phyloP scores from a whole-genome alignment of 2,329 filamentous ascomycete genomes.

The Fusarium staphyleae region DNA sequence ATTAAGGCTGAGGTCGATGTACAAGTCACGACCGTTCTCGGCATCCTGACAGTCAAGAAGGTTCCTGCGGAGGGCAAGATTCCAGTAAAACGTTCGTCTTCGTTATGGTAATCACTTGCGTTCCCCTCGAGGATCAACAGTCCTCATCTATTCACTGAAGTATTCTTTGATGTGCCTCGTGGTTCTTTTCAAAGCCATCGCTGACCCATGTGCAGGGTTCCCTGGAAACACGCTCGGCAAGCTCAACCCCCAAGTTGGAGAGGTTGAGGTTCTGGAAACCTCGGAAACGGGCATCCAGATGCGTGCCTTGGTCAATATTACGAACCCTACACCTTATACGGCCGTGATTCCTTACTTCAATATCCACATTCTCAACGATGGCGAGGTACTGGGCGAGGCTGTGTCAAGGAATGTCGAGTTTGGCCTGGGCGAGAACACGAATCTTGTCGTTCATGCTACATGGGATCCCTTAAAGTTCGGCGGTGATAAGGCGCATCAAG shows the following conservation, averaged over 20 bases:
- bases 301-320: constrained; percentile 78
- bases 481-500: constrained; percentile 64
- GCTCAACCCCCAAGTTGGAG: constrained; percentile 69
- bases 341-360: constrained; percentile 82
- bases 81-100: constrained; percentile 90
- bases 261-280: constrained; percentile 76
- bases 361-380: constrained; percentile 77
- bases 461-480: constrained; percentile 75
- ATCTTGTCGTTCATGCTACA: constrained; percentile 69
- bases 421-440: constrained; percentile 73
- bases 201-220: constrained; percentile 61
- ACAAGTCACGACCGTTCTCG: constrained; percentile 80
- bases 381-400: constrained; percentile 76
- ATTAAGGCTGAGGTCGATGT: constrained; percentile 85
- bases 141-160: constrained; percentile 39
- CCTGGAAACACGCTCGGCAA: constrained; percentile 58
- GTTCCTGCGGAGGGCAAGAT: constrained; percentile 87
- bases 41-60: constrained; percentile 79
- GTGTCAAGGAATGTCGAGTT: constrained; percentile 70
- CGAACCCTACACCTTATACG: constrained; percentile 88
- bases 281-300: constrained; percentile 74
- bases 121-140: constrained; percentile 40
- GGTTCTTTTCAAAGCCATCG: constrained; percentile 22
- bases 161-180: constrained; percentile 43
- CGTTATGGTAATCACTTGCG: constrained; percentile 50